phyloP scores from a whole-genome alignment of 768 basidiomycete genomes.

The Panaeolus papilionaceus region DNA sequence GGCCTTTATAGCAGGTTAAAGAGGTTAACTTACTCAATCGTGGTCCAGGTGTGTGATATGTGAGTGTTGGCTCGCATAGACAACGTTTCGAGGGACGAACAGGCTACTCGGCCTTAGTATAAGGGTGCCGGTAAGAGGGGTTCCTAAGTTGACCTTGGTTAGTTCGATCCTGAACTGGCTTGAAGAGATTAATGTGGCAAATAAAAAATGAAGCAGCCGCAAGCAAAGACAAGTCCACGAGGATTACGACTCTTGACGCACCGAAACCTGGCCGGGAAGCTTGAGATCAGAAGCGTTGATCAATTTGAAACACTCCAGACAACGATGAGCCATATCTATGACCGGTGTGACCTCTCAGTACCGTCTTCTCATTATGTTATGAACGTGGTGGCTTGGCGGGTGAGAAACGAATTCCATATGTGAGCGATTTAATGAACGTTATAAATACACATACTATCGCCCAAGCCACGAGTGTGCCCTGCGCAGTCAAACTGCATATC shows the following conservation, averaged over 20 bases:
- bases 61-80: neutral
- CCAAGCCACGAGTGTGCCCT: neutral
- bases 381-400: conserved; percentile 4
- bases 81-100: neutral
- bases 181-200: neutral
- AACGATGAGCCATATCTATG: neutral
- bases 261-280: neutral
- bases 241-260: neutral
- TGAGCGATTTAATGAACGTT: neutral
- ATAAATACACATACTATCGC: neutral
- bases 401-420: neutral
- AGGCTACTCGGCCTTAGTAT: too few species aligned
- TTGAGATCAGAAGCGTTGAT: conserved; percentile 1
- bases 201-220: neutral
- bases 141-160: neutral
- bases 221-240: neutral
- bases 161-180: neutral
- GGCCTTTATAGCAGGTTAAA: neutral
- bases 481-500: neutral
- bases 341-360: neutral
- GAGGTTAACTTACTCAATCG: neutral
- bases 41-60: neutral
- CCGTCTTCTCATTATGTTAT: conserved; percentile 8
- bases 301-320: neutral
- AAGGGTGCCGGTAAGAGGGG: neutral